A percentile compares a stretch with the other conserved stretches of the same genome.
phyloP scores from a whole-genome alignment of 2,329 filamentous ascomycete genomes.

The Periconia macrospinosa region DNA sequence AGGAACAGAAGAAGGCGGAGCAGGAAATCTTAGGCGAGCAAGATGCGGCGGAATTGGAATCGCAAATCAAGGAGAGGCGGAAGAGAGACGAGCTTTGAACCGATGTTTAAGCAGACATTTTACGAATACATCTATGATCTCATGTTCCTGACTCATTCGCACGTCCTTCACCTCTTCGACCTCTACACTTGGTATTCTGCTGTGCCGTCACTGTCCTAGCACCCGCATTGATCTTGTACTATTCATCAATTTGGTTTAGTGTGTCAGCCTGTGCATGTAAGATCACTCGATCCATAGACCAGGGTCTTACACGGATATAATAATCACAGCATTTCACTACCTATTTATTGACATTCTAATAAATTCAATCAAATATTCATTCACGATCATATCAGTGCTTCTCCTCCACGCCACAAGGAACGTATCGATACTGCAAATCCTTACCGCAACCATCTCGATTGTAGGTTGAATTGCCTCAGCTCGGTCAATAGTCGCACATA shows the following conservation, averaged over 20 bases:
- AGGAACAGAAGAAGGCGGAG: slow-evolving; percentile 17
- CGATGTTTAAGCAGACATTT: neutral
- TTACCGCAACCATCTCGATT: too few species aligned
- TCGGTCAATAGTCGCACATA: neutral
- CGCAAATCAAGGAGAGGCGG: neutral
- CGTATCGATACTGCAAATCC: neutral
- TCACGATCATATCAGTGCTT: too few species aligned
- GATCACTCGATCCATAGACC: neutral
- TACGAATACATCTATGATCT: neutral
- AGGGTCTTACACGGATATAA: neutral
- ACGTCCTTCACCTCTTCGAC: too few species aligned
- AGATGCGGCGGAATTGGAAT: neutral
- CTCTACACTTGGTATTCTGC: too few species aligned
- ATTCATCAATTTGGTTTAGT: neutral
- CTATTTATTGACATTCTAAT: neutral
- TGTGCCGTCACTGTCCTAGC: too few species aligned
- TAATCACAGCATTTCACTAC: neutral
- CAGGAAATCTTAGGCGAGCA: slow-evolving; percentile 11
- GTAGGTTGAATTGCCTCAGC: too few species aligned
- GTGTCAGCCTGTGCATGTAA: neutral
- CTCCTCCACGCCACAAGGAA: neutral
- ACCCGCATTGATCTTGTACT: too few species aligned
- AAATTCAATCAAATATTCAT: neutral
- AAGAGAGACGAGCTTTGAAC: slow-evolving; percentile 29
- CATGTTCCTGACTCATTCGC: too few species aligned